A percentile compares a stretch with the other conserved stretches of the same genome.
phyloP scores from a whole-genome alignment of 1,284 basidiomycete species.

The Ceratobasidium sp. region DNA sequence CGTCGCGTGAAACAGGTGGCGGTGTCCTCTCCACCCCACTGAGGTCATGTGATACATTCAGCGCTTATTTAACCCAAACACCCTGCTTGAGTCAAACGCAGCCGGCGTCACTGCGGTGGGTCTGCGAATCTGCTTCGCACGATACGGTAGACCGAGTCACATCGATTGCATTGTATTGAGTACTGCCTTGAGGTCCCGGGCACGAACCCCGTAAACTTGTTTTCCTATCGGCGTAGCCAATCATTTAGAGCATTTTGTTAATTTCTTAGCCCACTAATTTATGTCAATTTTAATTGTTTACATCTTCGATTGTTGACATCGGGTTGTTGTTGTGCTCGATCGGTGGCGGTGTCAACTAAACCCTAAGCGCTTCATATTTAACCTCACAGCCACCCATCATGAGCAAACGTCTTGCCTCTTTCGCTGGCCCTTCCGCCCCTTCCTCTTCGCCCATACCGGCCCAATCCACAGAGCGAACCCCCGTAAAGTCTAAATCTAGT shows the following conservation, averaged over 20 bases:
- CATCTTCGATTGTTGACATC: too few species aligned
- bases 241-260: neutral
- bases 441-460: conserved; percentile 20
- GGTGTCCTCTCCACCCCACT: neutral
- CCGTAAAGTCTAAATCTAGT: conserved; percentile 18
- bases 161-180: too few species aligned
- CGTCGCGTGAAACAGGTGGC: conserved; percentile 33
- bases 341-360: too few species aligned
- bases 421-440: conserved; percentile 32
- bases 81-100: neutral
- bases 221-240: neutral
- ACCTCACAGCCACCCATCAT: conserved; percentile 36
- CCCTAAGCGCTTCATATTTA: neutral
- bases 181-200: too few species aligned
- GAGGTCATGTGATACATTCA: conserved; percentile 21
- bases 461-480: conserved; percentile 19
- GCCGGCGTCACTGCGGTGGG: too few species aligned
- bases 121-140: too few species aligned
- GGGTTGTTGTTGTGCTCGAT: too few species aligned
- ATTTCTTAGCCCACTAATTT: neutral
- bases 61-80: neutral
- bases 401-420: conserved; percentile 43
- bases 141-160: too few species aligned
- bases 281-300: neutral
- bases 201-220: too few species aligned